A percentile compares a stretch with the other conserved stretches of the same genome.
Evolutionary conservation across 2,329 filamentous ascomycete genomes (phyloP).

Genomic region (Monosporascus ibericus): DNA sequence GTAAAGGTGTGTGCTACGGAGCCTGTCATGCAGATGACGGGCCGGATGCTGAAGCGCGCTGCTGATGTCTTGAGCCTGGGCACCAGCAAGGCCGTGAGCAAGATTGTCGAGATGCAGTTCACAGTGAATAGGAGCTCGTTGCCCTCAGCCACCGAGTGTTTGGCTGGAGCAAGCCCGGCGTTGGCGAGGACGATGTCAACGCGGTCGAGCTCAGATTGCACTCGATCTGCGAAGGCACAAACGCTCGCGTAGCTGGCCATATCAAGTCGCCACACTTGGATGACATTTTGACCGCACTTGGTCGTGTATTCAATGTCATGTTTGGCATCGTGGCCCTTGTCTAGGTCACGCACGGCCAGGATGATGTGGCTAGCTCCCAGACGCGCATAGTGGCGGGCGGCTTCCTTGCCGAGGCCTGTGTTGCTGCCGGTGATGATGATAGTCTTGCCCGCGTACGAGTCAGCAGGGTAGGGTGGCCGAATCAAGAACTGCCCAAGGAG

Average conservation of each 20-base stretch:
- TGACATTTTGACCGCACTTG: slow-evolving; percentile 10
- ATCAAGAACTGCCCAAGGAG: slow-evolving; percentile 7
- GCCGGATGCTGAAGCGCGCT: slow-evolving; percentile 8
- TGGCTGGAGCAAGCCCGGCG: slow-evolving; percentile 30
- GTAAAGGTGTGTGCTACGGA: slow-evolving; percentile 22
- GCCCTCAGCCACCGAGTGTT: slow-evolving; percentile 31
- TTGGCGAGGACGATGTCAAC: slow-evolving; percentile 40
- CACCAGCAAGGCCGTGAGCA: slow-evolving; percentile 42
- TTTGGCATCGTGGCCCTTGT: slow-evolving; percentile 32
- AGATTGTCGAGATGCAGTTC: slow-evolving; percentile 47
- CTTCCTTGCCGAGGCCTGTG: slow-evolving; percentile 28
- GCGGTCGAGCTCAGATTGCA: slow-evolving; percentile 29
- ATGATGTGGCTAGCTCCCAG: slow-evolving; percentile 21
- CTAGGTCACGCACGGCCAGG: slow-evolving; percentile 26
- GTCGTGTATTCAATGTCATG: slow-evolving; percentile 27
- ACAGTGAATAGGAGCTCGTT: slow-evolving; percentile 44
- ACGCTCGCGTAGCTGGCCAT: slow-evolving; percentile 41
- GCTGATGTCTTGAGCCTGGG: slow-evolving; percentile 42
- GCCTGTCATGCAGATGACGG: slow-evolving; percentile 22
- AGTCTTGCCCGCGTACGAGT: slow-evolving; percentile 22
- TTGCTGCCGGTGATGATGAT: slow-evolving; percentile 30
- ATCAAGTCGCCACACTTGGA: slow-evolving; percentile 47
- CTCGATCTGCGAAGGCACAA: slow-evolving; percentile 33
- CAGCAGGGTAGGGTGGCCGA: slow-evolving; percentile 14
- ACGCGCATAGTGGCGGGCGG: slow-evolving; percentile 22